Conservation (phyloP, 202 grass and related monocot genomes). For the Elaeis oleifera region DNA sequence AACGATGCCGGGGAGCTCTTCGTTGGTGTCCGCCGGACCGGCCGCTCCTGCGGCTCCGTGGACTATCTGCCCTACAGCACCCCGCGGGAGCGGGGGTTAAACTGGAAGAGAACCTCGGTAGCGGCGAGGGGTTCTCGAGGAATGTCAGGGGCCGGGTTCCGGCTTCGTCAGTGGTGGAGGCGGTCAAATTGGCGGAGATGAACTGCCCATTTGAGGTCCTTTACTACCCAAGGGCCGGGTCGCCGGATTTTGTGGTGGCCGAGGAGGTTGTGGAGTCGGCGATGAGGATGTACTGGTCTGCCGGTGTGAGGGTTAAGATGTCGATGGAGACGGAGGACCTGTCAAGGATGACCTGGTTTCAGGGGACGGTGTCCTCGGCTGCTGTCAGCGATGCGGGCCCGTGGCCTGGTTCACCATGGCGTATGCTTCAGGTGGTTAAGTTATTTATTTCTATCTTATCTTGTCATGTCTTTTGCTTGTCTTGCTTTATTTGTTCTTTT, state of each 20-base stretch:
- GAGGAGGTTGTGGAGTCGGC: background rate
- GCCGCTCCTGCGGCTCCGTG: conserved; percentile 12
- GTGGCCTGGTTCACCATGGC: conserved; percentile 38
- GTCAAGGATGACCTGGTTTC: background rate
- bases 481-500: background rate
- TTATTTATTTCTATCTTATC: background rate
- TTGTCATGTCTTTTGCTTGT: background rate
- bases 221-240: background rate
- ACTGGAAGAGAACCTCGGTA: background rate
- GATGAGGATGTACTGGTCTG: conserved; percentile 8
- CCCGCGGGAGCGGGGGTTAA: no score
- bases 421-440: conserved; percentile 42
- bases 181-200: background rate
- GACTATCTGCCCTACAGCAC: background rate
- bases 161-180: background rate
- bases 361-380: conserved; percentile 28
- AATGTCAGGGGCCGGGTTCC: background rate
- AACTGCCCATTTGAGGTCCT: background rate
- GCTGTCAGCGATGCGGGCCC: conserved; percentile 10
- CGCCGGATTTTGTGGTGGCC: conserved; percentile 1
- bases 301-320: conserved; percentile 28
- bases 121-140: background rate
- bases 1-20: conserved; percentile 27
- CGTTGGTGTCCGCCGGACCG: conserved; percentile 39
- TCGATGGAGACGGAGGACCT: background rate